Base-by-base conservation (phyloP, 495 filamentous ascomycete species). In the Aspergillus ostianus region DNA sequence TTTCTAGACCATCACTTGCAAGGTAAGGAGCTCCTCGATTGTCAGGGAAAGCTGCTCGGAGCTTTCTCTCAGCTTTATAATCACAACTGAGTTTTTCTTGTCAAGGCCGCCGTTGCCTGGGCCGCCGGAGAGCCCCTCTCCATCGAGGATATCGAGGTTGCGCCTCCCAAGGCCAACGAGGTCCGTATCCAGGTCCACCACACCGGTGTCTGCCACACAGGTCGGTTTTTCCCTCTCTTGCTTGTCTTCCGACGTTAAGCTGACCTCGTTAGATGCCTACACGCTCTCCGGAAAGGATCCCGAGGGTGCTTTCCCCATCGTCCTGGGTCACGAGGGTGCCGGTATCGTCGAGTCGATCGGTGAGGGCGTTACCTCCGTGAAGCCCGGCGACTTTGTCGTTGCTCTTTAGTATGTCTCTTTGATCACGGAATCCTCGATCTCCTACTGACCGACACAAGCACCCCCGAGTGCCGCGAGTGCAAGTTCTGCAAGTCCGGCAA, bases 401-500 rank as follows among this genome's bases (percentile, higher is more conserved):
- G 95, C 94, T 67, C 91, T 98, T 58, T 98, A 98, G 91, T 94
- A 88, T 17, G 72, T 67, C 26, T 27, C 12, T 26, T 60, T 53
- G 18, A 51, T 44, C 1, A 10, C 47, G 7, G 13, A 29, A 32
- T 29, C 7, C 15, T 51, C 6, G n/a, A 21, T 26, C 48, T 57
- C 6, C 26, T 15, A 4, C 30, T 55, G 1, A 41, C 52, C 17
- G 0, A 17, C 30, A 9, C 17, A 67, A 96, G 91, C 82, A 97
- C 92, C 27, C 95, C 94, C 59, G 94, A 98, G 80, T 98, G 94
- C 82, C 77, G 81, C 53, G 92, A 97, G 71, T 98, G 94, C 87
- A 98, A 98, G 79, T 98, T 98, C 87, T 98, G 94, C 89, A 91
- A 88, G 74, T 97, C 93, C 54, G 92, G 92, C 80, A 98, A 98